Conservation (phyloP, 176 grass and related monocot genomes). For the Zoysia pacifica region DNA sequence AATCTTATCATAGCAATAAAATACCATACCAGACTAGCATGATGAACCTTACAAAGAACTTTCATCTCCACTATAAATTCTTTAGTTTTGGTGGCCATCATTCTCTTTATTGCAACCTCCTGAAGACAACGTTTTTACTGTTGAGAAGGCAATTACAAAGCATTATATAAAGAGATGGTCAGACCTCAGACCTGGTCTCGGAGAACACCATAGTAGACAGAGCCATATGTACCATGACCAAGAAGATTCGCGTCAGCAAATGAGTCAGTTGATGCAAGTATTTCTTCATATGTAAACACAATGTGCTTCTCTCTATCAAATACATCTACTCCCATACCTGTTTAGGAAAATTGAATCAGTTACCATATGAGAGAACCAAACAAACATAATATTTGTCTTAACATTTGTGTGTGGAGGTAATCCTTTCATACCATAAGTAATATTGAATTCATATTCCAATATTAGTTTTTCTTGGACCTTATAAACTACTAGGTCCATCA, state of each 20-base stretch:
- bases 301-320: conserved; percentile 91
- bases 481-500: conserved; percentile 12
- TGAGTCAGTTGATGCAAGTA: conserved; percentile 76
- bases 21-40: conserved; percentile 88
- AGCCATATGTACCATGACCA: conserved; percentile 96
- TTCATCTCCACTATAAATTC: conserved; percentile 98
- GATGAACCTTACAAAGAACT: conserved; percentile 98
- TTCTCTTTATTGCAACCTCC: conserved; percentile 99
- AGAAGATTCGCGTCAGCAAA: conserved; percentile 96
- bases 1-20: conserved; percentile 30
- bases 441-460: conserved; percentile 8
- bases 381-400: background rate
- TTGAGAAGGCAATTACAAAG: conserved; percentile 7
- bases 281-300: conserved; percentile 82
- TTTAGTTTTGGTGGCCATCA: conserved; percentile 96
- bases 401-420: conserved; percentile 20
- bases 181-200: conserved; percentile 71
- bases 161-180: conserved; percentile 35
- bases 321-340: conserved; percentile 70
- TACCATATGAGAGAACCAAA: conserved; percentile 14
- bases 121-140: conserved; percentile 42
- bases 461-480: background rate
- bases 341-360: conserved; percentile 19
- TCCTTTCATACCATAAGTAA: background rate
- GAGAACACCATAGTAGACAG: conserved; percentile 94